Percentiles rank a stretch among this genome's conserved stretches.
These are phyloP conservation scores for Vachellia pachyceras DNA, from an alignment of 306 rosid species.

Conservation along the genomic window DNA sequence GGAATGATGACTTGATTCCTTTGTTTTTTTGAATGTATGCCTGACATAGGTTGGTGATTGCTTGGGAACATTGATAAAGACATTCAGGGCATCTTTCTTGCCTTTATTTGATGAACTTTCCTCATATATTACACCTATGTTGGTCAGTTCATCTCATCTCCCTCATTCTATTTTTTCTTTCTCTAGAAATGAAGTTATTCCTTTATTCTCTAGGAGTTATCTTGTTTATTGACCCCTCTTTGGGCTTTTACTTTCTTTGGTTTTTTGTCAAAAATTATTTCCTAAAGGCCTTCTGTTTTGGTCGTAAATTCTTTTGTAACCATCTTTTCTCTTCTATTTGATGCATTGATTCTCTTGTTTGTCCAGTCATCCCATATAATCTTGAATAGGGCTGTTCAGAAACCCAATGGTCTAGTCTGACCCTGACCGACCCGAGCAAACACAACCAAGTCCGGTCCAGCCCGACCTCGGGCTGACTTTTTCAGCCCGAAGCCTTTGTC, in stretches of 20 bases:
- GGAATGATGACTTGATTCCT: constrained; percentile 22
- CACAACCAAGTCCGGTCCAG: too few relatives aligned
- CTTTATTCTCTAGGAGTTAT: neutral
- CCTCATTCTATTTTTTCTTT: constrained; percentile 7
- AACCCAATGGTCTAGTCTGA: too few relatives aligned
- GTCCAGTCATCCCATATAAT: neutral
- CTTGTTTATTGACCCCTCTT: neutral
- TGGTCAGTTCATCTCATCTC: constrained; percentile 64
- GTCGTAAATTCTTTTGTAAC: neutral
- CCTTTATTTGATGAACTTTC: constrained; percentile 94
- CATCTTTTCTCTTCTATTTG: neutral
- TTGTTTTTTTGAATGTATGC: constrained; percentile 16
- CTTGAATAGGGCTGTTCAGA: too few relatives aligned
- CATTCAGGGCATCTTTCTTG: constrained; percentile 86
- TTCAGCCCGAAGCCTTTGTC: too few relatives aligned
- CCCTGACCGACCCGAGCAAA: too few relatives aligned
- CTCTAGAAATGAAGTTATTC: constrained; percentile 4
- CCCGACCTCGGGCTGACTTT: too few relatives aligned
- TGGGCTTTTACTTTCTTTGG: neutral
- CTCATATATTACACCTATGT: constrained; percentile 89
- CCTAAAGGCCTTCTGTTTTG: neutral
- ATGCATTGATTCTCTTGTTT: neutral
- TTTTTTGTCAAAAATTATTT: constrained; percentile 2
- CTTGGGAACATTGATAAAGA: constrained; percentile 94
- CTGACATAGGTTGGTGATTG: constrained; percentile 84